Evolutionary conservation across 1,139 yeast genomes (phyloP), one percentile per base, ranked within the genome.

Genomic region (Geotrichum restrictum): DNA sequence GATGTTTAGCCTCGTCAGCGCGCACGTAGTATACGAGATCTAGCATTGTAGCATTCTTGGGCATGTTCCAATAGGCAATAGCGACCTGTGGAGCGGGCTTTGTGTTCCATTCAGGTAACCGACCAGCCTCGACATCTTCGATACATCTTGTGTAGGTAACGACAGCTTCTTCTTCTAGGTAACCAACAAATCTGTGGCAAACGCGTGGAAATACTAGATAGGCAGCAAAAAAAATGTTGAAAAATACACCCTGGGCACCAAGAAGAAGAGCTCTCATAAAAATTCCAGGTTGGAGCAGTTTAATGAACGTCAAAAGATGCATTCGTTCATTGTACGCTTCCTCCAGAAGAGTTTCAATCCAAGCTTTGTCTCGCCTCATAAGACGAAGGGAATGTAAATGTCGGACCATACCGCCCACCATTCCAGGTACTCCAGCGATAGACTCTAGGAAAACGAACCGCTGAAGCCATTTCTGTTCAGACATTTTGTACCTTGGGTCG

Each of bases 281-380:
- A 73, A 78, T 67, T 1, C 84, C 79, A 10, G 93, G 93, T 53
- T 79, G 70, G 18, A 85, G 83, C 56, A 85, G 68, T 63, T 82
- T 80, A 58, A 84, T 77, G 61, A 85, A 85, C 0, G 89, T 84
- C 57, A 85, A 70, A 48, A 85, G 73, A 62, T 85, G 93, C 85
- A 85, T 84, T 64, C 89, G 75, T 68, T 85, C 93, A 62, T 85
- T 85, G 69, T 83, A 84, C 0, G 91, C 89, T 63, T 85, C 93
- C 62, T 85, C 91, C 38, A 81, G 71, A 42, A 85, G 71, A 0
- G 89, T 82, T 65, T 85, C 88, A 57, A 85, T 78, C 86, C 89
- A 85, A 1, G 88, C 91, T 60, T 81, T 79, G 64, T 85, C 93
- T 56, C 91, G 71, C 60, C 76, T 75, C 59, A 83, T 71, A 45